A percentile compares a stretch with the other conserved stretches of the same genome.
Conservation (phyloP, 192 early-diverging fungal species). For the Geranomyces michiganensis region DNA sequence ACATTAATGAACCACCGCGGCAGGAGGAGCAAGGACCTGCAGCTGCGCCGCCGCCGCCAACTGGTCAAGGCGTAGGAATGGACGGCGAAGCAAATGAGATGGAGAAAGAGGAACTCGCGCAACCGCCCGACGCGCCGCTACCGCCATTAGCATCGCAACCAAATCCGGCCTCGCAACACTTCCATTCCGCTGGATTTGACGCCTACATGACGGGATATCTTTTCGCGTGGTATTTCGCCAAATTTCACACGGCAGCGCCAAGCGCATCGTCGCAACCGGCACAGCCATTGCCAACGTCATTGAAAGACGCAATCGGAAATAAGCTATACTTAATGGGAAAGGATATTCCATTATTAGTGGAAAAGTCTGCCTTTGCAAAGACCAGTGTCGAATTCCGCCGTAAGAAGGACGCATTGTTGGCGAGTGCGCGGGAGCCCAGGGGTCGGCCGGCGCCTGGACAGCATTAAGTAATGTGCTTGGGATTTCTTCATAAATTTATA, state of each 20-base stretch:
- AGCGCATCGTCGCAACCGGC: not conserved
- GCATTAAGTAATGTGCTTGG: too few relatives aligned
- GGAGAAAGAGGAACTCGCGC: not conserved
- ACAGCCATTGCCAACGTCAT: not conserved
- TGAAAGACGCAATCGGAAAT: slow-evolving; percentile 55
- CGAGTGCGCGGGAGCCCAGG: too few relatives aligned
- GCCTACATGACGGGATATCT: slow-evolving; percentile 96
- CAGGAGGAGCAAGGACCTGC: too few relatives aligned
- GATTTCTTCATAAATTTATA: too few relatives aligned
- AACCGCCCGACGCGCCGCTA: slow-evolving; percentile 15
- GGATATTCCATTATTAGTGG: slow-evolving; percentile 66
- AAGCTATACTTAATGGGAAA: slow-evolving; percentile 88
- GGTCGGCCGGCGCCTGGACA: too few relatives aligned
- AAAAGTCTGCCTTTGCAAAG: slow-evolving; percentile 56
- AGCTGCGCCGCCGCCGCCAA: too few relatives aligned
- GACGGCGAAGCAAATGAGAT: too few relatives aligned
- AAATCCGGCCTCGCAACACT: slow-evolving; percentile 54
- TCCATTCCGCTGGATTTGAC: slow-evolving; percentile 92
- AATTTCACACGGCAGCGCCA: slow-evolving; percentile 44
- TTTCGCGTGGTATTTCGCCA: slow-evolving; percentile 55
- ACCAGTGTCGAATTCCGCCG: not conserved
- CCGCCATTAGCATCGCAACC: not conserved
- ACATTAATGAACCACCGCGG: too few relatives aligned
- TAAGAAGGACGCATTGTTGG: too few relatives aligned
- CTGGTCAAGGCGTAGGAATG: too few relatives aligned